Evolutionary conservation across 306 rosid genomes (phyloP).

Genomic region (Lotus japonicus): DNA sequence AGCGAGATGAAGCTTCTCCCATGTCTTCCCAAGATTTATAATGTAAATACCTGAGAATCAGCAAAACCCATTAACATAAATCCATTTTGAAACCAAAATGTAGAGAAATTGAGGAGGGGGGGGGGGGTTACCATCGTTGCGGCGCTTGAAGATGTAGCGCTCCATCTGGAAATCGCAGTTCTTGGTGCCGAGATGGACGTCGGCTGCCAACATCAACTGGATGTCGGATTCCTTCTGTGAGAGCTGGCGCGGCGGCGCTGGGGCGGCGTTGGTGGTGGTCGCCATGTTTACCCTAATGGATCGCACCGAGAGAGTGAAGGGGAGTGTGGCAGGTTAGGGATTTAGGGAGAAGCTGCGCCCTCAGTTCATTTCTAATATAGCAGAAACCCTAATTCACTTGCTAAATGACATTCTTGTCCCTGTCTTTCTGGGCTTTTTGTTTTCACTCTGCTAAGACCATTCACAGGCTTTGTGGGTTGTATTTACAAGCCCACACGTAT

Average conservation of each 20-base stretch:
- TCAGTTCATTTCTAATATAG: too few species aligned
- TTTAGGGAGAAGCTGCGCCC: too few species aligned
- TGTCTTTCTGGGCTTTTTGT: too few species aligned
- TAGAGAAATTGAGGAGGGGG: background rate
- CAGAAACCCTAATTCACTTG: too few species aligned
- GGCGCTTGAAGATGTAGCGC: conserved; percentile 87
- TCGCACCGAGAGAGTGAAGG: too few species aligned
- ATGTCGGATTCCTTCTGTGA: conserved; percentile 80
- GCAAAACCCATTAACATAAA: background rate
- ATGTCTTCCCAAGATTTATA: conserved; percentile 72
- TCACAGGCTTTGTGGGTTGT: too few species aligned
- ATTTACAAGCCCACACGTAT: too few species aligned
- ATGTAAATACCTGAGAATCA: conserved; percentile 55
- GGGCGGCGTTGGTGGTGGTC: conserved; percentile 7
- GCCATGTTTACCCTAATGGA: conserved; percentile 37
- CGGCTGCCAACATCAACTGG: conserved; percentile 84
- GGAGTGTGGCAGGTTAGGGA: too few species aligned
- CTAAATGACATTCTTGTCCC: too few species aligned
- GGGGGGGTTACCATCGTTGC: conserved; percentile 53
- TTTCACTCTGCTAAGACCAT: too few species aligned
- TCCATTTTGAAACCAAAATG: background rate
- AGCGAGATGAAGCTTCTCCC: conserved; percentile 80
- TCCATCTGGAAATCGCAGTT: conserved; percentile 87
- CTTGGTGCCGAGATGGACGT: conserved; percentile 84
- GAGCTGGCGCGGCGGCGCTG: conserved; percentile 54